Evolutionary conservation across 768 basidiomycete species (phyloP), one percentile per base, ranked within the genome.

Genomic region (Pholiota conissans): DNA sequence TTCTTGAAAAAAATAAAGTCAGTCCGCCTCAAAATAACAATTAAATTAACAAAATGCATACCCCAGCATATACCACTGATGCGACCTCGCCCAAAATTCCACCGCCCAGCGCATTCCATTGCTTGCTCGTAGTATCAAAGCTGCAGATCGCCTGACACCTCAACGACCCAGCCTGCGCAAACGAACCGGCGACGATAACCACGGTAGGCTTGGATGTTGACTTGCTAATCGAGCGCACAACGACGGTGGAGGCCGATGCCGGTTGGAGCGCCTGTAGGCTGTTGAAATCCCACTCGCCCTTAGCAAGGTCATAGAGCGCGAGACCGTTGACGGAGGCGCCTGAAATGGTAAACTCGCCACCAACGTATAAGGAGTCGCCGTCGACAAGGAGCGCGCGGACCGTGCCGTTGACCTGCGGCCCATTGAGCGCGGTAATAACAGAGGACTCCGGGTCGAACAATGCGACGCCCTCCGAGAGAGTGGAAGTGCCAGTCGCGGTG

Each of bases 121-220:
- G 87, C 58, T 83, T 84, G n/a, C 75, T 74, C 0, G 67, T 68
- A 1, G 79, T 82, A 67, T 95, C 86, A 65, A 90, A 87, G 18
- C 82, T 72, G 69, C 96, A 99, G 39, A 98, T 84, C 2, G 83
- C 86, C 35, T 82, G 82, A 71, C 96, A 98, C 0, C 74, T 70
- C 14, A 90, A 73, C 0, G 86, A 81, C 7, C 93, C 95, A 2
- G 90, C 93, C 39, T 85, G 82, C 0, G 84, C 71, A 61, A 99
- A 98, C 2, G 89, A 85, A n/a, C 96, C 96, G 2, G 90, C 94
- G 10, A 97, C 89, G 48, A 97, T 76, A 52, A 98, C 69, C 2
- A 78, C 78, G 47, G 85, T 80, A 24, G 82, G 64, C 63, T 86
- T 82, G 11, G 86, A 80, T 0, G 81, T 67, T 0, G 92, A 83